Percentiles rank a stretch among this genome's conserved stretches.
These are phyloP conservation scores for Ogataea methanolica DNA, from an alignment of 805 yeast genomes.

Conservation along the genomic window DNA sequence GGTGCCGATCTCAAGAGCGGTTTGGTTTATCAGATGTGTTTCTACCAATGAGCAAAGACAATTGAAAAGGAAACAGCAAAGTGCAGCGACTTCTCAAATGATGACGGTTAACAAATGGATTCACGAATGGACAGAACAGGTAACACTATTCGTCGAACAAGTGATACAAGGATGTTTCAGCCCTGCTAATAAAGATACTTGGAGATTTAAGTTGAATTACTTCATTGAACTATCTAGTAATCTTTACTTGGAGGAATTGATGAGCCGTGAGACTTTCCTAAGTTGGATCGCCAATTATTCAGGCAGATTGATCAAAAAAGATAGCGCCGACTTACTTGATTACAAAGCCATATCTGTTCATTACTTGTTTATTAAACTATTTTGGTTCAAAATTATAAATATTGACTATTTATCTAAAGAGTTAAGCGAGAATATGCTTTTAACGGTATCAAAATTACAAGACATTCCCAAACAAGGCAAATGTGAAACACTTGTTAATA, in stretches of 20 bases:
- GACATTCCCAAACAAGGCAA: conserved; percentile 14
- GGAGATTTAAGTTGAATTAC: conserved; percentile 55
- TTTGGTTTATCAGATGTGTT: conserved; percentile 89
- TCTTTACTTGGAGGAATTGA: conserved; percentile 61
- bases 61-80: conserved; percentile 41
- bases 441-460: conserved; percentile 14
- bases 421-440: conserved; percentile 54
- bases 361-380: conserved; percentile 53
- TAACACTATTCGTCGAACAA: conserved; percentile 54
- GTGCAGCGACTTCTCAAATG: conserved; percentile 13
- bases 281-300: conserved; percentile 59
- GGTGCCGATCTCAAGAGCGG: conserved; percentile 76
- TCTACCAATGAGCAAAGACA: conserved; percentile 71
- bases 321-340: conserved; percentile 8
- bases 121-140: conserved; percentile 87
- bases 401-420: conserved; percentile 59
- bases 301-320: conserved; percentile 17
- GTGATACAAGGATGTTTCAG: conserved; percentile 39
- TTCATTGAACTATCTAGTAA: conserved; percentile 55
- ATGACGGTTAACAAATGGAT: conserved; percentile 59
- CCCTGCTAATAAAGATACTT: conserved; percentile 26
- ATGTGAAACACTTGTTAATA: conserved; percentile 14
- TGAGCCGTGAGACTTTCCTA: conserved; percentile 59
- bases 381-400: conserved; percentile 65
- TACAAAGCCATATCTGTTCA: conserved; percentile 25